Conservation (phyloP, 495 filamentous ascomycete species). For the Penicillium fimorum region DNA sequence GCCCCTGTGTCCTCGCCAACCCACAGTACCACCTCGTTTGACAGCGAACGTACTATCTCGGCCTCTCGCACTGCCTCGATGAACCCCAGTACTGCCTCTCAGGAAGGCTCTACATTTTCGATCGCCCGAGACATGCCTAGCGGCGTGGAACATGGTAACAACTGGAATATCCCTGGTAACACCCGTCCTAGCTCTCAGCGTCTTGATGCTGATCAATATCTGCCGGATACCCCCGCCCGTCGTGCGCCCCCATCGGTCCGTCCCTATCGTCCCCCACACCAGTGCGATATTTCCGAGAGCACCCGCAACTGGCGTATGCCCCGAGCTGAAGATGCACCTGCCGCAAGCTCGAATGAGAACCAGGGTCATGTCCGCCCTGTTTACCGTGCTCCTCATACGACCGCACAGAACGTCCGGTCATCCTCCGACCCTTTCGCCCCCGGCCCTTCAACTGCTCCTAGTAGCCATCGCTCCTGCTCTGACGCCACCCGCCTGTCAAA, state of each 20-base stretch:
- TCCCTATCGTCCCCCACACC: neutral
- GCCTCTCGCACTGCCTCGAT: neutral
- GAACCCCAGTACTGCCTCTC: neutral
- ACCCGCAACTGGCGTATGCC: neutral
- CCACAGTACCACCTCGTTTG: neutral
- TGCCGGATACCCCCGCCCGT: neutral
- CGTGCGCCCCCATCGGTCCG: neutral
- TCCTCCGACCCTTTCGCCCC: neutral
- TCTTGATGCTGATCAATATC: neutral
- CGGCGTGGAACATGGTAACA: neutral
- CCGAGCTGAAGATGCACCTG: neutral
- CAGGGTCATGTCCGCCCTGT: neutral
- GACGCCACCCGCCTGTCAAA: neutral
- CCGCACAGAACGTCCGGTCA: slow-evolving; percentile 11
- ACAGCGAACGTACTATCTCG: neutral
- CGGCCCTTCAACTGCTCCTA: neutral
- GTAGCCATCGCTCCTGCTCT: neutral
- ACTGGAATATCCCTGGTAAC: neutral
- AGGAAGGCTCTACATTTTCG: no score
- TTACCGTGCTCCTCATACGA: neutral
- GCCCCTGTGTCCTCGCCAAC: neutral
- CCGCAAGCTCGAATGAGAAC: neutral
- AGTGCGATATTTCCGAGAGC: no score
- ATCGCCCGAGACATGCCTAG: neutral
- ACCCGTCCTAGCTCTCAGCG: no score